Evolutionary conservation across 495 filamentous ascomycete species (phyloP), one percentile per base, ranked within the genome.

Genomic region (Talaromyces ruber): DNA sequence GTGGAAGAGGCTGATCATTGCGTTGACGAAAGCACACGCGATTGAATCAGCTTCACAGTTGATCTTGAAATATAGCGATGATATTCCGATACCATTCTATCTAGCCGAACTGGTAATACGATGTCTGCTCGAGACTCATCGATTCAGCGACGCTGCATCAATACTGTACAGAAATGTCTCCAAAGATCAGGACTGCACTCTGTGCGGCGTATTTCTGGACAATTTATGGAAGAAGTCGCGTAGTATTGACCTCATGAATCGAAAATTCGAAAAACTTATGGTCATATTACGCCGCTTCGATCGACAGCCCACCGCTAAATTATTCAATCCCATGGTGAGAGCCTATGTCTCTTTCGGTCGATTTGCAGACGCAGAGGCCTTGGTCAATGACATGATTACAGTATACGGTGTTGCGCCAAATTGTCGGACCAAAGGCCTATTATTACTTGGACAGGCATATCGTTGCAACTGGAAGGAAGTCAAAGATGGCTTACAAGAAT

Each of bases 161-260:
- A 60, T 80, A 26, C 68, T 80, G 45, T 67, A 70, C 21, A 56
- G 65, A 9, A 68, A 71, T 43, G 61, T 79, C 39, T 39, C 64
- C 28, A 25, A 72, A 53, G 77, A 79, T 50, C 62, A 64, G 8
- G 66, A 71, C 25, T 77, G 75, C 34, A 74, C 72, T 2, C 26
- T 80, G 9, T 73, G 70, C 50, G 75, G 75, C 30, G 68, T 71
- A 11, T 80, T 72, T 63, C 70, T 80, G n/a, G 68, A 70, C 28
- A 72, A 72, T 3, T 32, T 79, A 8, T 80, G 77, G 77, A 75
- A 65, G 63, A 80, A 77, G 65, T 74, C 77, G 4, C 64, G 71
- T 18, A 77, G 67, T 30, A 70, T 76, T 12, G 73, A 79, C 32
- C 63, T 78, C 22, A 14, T 80, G 18, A 72, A 67, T 25, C 61